A percentile compares a stretch with the other conserved stretches of the same genome.
phyloP scores from a whole-genome alignment of 139 green algal species.

The Chloropicon primus region DNA sequence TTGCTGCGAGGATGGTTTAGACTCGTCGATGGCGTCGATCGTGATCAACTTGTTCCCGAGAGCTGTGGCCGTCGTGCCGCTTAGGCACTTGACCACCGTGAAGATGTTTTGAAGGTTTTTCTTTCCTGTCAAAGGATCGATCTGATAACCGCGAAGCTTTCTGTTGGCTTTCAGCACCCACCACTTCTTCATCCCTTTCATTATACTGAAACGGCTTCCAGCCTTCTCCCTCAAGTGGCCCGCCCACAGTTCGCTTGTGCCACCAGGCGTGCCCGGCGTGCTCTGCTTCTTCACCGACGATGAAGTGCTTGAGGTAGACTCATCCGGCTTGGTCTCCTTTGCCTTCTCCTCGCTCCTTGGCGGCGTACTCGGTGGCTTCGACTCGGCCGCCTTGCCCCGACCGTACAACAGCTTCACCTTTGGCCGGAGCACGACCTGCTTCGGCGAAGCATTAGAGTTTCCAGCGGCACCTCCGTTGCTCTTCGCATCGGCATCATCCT shows the following conservation, averaged over 20 bases:
- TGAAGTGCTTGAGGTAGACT: not conserved
- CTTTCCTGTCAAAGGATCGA: not conserved
- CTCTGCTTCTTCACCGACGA: not conserved
- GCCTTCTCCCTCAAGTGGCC: not conserved
- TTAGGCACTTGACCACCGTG: not conserved
- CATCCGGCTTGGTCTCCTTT: too few relatives aligned
- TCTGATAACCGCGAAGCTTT: not conserved
- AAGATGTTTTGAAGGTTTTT: not conserved
- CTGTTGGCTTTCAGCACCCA: not conserved
- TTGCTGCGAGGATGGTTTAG: not conserved
- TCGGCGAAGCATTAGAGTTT: not conserved
- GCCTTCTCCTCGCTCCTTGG: too few relatives aligned
- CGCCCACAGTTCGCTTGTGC: not conserved
- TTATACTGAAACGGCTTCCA: not conserved
- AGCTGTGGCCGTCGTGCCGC: not conserved
- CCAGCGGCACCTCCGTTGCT: not conserved
- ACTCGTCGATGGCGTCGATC: not conserved
- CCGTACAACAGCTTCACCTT: not conserved
- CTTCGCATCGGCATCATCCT: too few relatives aligned
- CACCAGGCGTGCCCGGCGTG: not conserved
- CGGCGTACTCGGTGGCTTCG: too few relatives aligned
- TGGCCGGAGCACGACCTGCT: not conserved
- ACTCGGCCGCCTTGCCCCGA: too few relatives aligned
- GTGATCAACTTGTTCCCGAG: not conserved
- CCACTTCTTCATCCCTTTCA: not conserved